Conservation (phyloP, 768 basidiomycete species). For the Sarcomyxa edulis region DNA sequence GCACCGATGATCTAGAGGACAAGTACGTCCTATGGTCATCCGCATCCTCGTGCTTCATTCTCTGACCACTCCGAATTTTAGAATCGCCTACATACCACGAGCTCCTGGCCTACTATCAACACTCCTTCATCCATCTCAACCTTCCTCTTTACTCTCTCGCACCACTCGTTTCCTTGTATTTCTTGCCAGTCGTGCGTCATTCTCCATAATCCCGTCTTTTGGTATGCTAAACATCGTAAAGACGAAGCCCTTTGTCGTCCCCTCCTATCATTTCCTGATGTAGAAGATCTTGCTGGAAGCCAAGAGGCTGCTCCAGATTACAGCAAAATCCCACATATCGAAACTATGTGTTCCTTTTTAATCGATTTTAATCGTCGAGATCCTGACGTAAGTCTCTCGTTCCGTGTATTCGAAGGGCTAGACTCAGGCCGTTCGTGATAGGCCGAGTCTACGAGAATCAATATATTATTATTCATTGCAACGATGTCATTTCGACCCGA, state of each 20-base stretch:
- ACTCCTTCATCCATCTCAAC: slow-evolving; percentile 47
- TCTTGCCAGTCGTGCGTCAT: slow-evolving; percentile 48
- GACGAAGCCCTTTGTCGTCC: slow-evolving; percentile 36
- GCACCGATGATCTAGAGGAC: slow-evolving; percentile 35
- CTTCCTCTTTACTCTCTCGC: slow-evolving; percentile 43
- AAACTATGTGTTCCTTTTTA: slow-evolving; percentile 43
- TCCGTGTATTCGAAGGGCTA: not conserved
- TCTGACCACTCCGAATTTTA: slow-evolving; percentile 16
- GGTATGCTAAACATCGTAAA: slow-evolving; percentile 14
- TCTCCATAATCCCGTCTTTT: not conserved
- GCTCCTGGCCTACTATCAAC: slow-evolving; percentile 36
- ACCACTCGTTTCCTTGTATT: slow-evolving; percentile 46
- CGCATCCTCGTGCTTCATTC: not conserved
- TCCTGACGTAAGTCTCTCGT: slow-evolving; percentile 29
- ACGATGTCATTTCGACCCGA: slow-evolving; percentile 36
- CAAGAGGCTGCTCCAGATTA: slow-evolving; percentile 16
- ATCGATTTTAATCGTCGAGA: slow-evolving; percentile 34
- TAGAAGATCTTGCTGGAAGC: slow-evolving; percentile 12
- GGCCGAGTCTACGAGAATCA: slow-evolving; percentile 23
- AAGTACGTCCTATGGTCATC: slow-evolving; percentile 22
- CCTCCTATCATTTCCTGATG: slow-evolving; percentile 34
- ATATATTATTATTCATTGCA: slow-evolving; percentile 35
- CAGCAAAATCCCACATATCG: slow-evolving; percentile 36
- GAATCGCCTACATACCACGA: slow-evolving; percentile 33
- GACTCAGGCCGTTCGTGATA: too few relatives aligned